Conservation (phyloP, 2,329 filamentous ascomycete species). For the Ascochyta fabae region DNA sequence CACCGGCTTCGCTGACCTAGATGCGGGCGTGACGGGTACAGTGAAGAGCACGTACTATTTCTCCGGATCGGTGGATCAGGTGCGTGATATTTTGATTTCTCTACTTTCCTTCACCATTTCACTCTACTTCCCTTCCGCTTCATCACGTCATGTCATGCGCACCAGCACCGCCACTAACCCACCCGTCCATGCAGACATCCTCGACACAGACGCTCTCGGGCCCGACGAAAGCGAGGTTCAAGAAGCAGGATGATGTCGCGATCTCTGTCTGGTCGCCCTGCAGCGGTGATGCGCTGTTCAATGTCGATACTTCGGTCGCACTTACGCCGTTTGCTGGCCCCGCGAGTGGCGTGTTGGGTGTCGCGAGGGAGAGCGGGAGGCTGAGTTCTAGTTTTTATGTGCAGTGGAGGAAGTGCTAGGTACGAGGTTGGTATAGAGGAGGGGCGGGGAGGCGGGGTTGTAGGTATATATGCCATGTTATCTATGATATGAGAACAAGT, state of each 20-base stretch:
- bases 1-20: constrained; percentile 44
- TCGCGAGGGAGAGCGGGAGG: constrained; percentile 34
- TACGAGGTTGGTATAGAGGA: no score
- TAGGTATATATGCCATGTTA: no score
- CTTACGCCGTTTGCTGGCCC: constrained; percentile 34
- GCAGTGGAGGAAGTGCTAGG: constrained; percentile 45
- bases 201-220: constrained; percentile 44
- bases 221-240: constrained; percentile 53
- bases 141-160: no score
- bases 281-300: constrained; percentile 35
- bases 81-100: constrained; percentile 8
- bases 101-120: no score
- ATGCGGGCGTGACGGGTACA: constrained; percentile 42
- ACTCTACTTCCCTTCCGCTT: neutral
- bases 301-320: constrained; percentile 41
- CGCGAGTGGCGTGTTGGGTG: constrained; percentile 33
- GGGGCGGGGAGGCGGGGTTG: no score
- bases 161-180: neutral
- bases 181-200: constrained; percentile 14
- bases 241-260: constrained; percentile 51
- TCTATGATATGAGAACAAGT: no score
- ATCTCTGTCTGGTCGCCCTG: constrained; percentile 42
- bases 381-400: constrained; percentile 39
- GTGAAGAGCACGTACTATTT: constrained; percentile 49
- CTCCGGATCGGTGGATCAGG: constrained; percentile 41